Percentiles rank a stretch among this genome's conserved stretches.
Conservation (phyloP, 2,329 filamentous ascomycete species). For the Pseudogymnoascus pannorum region DNA sequence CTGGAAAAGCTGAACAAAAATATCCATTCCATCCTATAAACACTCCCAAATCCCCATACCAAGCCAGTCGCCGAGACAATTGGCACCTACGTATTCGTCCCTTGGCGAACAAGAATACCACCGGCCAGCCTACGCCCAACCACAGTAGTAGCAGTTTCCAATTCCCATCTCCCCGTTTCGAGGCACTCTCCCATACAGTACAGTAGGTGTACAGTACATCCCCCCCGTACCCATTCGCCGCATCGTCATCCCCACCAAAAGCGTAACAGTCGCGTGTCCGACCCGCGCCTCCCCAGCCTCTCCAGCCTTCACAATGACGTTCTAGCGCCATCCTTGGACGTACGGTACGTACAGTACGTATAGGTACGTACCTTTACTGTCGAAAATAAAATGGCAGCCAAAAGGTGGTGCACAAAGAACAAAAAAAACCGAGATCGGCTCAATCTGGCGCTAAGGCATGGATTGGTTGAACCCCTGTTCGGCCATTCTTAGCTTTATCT, state of each 20-base stretch:
- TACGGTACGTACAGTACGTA: not conserved
- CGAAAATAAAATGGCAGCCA: too few species aligned
- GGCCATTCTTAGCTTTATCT: not conserved
- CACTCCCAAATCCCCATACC: not conserved
- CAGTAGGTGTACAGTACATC: not conserved
- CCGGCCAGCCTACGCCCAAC: not conserved
- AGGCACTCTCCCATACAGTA: not conserved
- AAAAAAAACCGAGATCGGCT: conserved; percentile 2
- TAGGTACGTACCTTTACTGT: too few species aligned
- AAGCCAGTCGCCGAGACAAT: not conserved
- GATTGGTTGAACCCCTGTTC: not conserved
- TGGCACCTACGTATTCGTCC: not conserved
- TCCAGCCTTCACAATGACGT: not conserved
- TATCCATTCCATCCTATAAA: not conserved
- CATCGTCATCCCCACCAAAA: not conserved
- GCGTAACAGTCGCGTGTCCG: not conserved
- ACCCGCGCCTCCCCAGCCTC: not conserved
- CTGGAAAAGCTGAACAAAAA: not conserved
- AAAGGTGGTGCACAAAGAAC: too few species aligned
- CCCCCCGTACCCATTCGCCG: not conserved
- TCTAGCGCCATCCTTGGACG: not conserved
- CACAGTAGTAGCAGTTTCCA: not conserved
- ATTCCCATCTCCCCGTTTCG: not conserved
- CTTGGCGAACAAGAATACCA: not conserved
- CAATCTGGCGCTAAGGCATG: conserved; percentile 3